phyloP scores from a whole-genome alignment of 2,329 filamentous ascomycete species.

The Neophaeococcomyces mojaviensis region DNA sequence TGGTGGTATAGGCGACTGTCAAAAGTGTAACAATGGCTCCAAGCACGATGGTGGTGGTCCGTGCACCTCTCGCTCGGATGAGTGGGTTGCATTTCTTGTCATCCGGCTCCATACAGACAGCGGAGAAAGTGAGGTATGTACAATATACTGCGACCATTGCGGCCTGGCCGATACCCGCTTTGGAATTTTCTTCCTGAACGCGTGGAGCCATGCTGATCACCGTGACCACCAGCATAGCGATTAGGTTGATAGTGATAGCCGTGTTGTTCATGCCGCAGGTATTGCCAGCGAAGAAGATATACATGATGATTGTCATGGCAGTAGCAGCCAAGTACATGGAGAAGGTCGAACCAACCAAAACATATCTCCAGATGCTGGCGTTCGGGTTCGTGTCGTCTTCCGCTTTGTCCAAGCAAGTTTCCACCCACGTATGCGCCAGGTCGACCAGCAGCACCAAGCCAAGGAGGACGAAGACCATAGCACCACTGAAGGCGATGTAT shows the following conservation, averaged over 20 bases:
- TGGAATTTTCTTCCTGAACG: constrained; percentile 85
- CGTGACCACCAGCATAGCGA: constrained; percentile 74
- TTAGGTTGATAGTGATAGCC: constrained; percentile 85
- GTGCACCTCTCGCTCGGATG: constrained; percentile 71
- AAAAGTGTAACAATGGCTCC: constrained; percentile 94
- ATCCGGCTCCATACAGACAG: constrained; percentile 97
- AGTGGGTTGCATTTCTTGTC: constrained; percentile 91
- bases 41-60: constrained; percentile 83
- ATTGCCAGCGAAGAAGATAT: constrained; percentile 80
- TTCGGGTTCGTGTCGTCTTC: constrained; percentile 53
- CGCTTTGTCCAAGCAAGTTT: constrained; percentile 90
- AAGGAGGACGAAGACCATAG: constrained; percentile 87
- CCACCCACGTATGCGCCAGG: constrained; percentile 92
- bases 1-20: constrained; percentile 95
- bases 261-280: constrained; percentile 94
- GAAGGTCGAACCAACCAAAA: constrained; percentile 86
- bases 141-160: constrained; percentile 97
- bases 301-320: constrained; percentile 93
- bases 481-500: constrained; percentile 79
- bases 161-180: constrained; percentile 90
- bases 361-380: constrained; percentile 77
- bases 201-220: constrained; percentile 80
- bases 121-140: constrained; percentile 96
- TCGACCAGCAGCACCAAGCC: constrained; percentile 90
- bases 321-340: constrained; percentile 88